Conservation (phyloP, 2,329 filamentous ascomycete species). For the Amylocarpus encephaloides region DNA sequence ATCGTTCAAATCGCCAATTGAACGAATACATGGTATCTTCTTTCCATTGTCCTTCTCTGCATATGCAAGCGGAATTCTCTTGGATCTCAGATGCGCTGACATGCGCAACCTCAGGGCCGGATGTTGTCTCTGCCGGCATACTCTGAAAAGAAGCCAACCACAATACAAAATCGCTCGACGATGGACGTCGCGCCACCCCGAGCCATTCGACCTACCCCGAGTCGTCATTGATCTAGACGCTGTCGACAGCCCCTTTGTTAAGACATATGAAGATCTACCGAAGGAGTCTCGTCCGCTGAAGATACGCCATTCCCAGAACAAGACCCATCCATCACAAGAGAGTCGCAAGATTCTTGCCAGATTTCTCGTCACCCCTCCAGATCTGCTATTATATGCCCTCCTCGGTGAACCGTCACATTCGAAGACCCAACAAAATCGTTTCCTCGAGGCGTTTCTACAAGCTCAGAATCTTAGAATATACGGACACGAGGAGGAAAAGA, state of each 20-base stretch:
- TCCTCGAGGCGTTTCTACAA: neutral
- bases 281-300: neutral
- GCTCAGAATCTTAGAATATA: neutral
- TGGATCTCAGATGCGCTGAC: neutral
- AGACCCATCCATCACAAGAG: neutral
- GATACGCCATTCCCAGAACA: neutral
- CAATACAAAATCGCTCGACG: slow-evolving; percentile 5
- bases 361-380: slow-evolving; percentile 10
- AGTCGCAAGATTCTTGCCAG: neutral
- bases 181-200: slow-evolving; percentile 6
- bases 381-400: slow-evolving; percentile 21
- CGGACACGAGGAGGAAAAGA: neutral
- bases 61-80: neutral
- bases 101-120: slow-evolving; percentile 10
- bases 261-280: slow-evolving; percentile 22
- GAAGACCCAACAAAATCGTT: neutral
- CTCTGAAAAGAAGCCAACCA: neutral
- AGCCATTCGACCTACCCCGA: slow-evolving; percentile 34
- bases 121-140: slow-evolving; percentile 12
- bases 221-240: slow-evolving; percentile 48
- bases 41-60: neutral
- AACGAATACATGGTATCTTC: too few species aligned
- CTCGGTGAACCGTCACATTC: slow-evolving; percentile 16
- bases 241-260: slow-evolving; percentile 39
- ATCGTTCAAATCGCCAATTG: too few species aligned